phyloP scores from a whole-genome alignment of 257 asterid genomes.

The Solanum pinnatisectum region DNA sequence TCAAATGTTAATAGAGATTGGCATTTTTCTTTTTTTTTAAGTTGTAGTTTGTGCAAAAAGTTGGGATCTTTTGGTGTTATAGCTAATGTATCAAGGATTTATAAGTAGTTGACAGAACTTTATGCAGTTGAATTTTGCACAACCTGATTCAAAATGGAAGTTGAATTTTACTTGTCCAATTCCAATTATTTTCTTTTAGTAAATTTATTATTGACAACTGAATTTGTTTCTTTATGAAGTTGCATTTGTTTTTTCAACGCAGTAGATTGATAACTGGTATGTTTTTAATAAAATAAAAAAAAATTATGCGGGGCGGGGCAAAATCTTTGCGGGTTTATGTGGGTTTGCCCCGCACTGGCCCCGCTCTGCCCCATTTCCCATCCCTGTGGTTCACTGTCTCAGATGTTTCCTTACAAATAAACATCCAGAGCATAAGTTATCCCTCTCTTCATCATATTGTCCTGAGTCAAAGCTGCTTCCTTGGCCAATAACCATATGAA shows the following conservation, averaged over 20 bases:
- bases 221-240: background rate
- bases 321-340: background rate
- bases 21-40: background rate
- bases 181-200: background rate
- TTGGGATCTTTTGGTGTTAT: background rate
- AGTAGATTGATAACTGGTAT: background rate
- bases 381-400: background rate
- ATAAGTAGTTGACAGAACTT: background rate
- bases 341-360: background rate
- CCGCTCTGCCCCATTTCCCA: background rate
- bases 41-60: slow-evolving; percentile 2
- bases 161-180: background rate
- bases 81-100: background rate
- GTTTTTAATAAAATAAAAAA: too few relatives aligned
- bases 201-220: background rate
- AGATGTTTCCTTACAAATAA: background rate
- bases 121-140: background rate
- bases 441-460: background rate
- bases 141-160: background rate
- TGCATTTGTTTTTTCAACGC: background rate
- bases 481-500: background rate
- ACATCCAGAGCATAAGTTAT: background rate
- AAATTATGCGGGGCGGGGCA: background rate
- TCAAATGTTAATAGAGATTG: background rate
- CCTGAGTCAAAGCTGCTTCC: background rate